Conservation (phyloP, 345 rosid genomes). For the Passiflora organensis region DNA sequence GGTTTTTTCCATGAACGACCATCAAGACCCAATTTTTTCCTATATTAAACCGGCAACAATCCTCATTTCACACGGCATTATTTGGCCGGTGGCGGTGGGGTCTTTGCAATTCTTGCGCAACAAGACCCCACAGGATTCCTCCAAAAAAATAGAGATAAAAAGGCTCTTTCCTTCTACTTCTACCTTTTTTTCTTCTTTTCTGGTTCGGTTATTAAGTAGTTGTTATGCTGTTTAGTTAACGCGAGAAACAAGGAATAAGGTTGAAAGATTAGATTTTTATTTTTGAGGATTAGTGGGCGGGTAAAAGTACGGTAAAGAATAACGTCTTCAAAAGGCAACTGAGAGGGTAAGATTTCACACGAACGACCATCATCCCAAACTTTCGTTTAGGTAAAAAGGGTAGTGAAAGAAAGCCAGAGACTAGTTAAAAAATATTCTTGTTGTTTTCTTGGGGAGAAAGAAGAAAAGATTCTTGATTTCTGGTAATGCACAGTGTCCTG, state of each 20-base stretch:
- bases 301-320: no score
- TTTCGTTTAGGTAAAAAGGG: no score
- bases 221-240: not conserved
- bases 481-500: no score
- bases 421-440: no score
- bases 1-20: slow-evolving; percentile 20
- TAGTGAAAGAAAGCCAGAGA: no score
- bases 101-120: slow-evolving; percentile 1
- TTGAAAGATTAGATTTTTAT: not conserved
- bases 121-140: slow-evolving; percentile 7
- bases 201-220: not conserved
- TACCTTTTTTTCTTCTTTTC: not conserved
- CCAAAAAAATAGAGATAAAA: no score
- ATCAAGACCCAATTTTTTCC: slow-evolving; percentile 27
- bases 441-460: no score
- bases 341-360: no score
- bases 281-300: not conserved
- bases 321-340: no score
- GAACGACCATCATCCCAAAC: no score
- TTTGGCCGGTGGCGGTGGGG: not conserved
- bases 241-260: not conserved
- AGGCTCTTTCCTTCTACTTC: not conserved
- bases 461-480: no score
- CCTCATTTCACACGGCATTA: not conserved
- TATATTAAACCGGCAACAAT: no score